Conservation (phyloP, 169 alveolate species). For the Cryptosporidium baileyi region DNA sequence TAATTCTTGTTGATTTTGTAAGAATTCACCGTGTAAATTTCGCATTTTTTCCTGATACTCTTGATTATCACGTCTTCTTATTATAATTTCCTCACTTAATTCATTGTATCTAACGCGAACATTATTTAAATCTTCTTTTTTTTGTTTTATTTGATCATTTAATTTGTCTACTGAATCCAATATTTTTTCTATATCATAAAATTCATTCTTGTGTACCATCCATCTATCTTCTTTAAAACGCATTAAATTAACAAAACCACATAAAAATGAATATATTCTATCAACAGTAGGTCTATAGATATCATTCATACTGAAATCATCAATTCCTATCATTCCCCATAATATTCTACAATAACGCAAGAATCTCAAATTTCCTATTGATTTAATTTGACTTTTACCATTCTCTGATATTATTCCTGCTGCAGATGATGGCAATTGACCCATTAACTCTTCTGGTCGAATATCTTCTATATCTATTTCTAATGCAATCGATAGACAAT, state of each 20-base stretch:
- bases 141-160: conserved; percentile 61
- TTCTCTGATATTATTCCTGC: conserved; percentile 59
- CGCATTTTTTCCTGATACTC: conserved; percentile 60
- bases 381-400: conserved; percentile 39
- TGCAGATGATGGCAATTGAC: conserved; percentile 41
- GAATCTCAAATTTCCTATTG: conserved; percentile 66
- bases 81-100: conserved; percentile 34
- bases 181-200: conserved; percentile 50
- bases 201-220: conserved; percentile 60
- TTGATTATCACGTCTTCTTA: conserved; percentile 49
- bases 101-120: conserved; percentile 44
- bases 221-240: conserved; percentile 67
- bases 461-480: conserved; percentile 66
- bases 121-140: conserved; percentile 40
- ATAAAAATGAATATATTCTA: conserved; percentile 35
- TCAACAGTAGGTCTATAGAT: conserved; percentile 64
- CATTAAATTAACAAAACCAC: conserved; percentile 69
- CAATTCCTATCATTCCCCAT: conserved; percentile 64
- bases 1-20: conserved; percentile 56
- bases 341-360: conserved; percentile 47
- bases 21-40: conserved; percentile 48
- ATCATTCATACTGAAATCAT: conserved; percentile 62
- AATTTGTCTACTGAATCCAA: conserved; percentile 43
- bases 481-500: conserved; percentile 54
- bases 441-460: conserved; percentile 45